Percentiles rank a stretch among this genome's conserved stretches.
Evolutionary conservation across 768 basidiomycete species (phyloP).

Genomic region (Auriscalpium vulgare): DNA sequence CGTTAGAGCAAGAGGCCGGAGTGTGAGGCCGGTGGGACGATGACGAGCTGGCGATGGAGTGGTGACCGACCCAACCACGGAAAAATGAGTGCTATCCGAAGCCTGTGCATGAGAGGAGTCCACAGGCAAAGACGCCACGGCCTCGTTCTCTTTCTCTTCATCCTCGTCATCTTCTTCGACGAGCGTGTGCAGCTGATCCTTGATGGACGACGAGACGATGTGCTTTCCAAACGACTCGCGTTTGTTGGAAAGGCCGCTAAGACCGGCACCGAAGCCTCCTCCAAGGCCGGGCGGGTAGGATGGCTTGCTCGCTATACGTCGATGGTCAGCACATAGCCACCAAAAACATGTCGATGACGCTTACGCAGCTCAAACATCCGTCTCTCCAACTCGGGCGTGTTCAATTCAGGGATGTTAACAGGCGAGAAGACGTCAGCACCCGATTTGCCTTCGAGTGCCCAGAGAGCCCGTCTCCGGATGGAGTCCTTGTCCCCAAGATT

Average conservation of each 20-base stretch:
- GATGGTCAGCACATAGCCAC: not conserved
- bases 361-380: slow-evolving; percentile 59
- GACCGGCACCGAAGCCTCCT: slow-evolving; percentile 30
- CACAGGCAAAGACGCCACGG: slow-evolving; percentile 17
- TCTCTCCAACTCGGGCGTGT: slow-evolving; percentile 48
- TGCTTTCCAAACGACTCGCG: slow-evolving; percentile 78
- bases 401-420: slow-evolving; percentile 79
- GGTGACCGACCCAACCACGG: slow-evolving; percentile 11
- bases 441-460: slow-evolving; percentile 81
- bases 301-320: slow-evolving; percentile 47
- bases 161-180: slow-evolving; percentile 87
- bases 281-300: slow-evolving; percentile 46
- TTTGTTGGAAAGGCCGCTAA: slow-evolving; percentile 45
- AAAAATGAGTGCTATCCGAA: not conserved
- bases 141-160: slow-evolving; percentile 39
- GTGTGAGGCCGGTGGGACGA: slow-evolving; percentile 57
- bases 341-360: slow-evolving; percentile 23
- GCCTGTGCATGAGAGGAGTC: not conserved
- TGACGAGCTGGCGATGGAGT: slow-evolving; percentile 36
- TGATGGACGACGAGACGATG: slow-evolving; percentile 52
- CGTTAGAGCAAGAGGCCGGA: slow-evolving; percentile 67
- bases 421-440: slow-evolving; percentile 55
- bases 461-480: slow-evolving; percentile 73
- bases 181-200: slow-evolving; percentile 72
- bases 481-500: slow-evolving; percentile 70